These are phyloP conservation scores for Penicillium sp. DNA, from an alignment of 2,329 filamentous ascomycete species.

Conservation along the genomic window DNA sequence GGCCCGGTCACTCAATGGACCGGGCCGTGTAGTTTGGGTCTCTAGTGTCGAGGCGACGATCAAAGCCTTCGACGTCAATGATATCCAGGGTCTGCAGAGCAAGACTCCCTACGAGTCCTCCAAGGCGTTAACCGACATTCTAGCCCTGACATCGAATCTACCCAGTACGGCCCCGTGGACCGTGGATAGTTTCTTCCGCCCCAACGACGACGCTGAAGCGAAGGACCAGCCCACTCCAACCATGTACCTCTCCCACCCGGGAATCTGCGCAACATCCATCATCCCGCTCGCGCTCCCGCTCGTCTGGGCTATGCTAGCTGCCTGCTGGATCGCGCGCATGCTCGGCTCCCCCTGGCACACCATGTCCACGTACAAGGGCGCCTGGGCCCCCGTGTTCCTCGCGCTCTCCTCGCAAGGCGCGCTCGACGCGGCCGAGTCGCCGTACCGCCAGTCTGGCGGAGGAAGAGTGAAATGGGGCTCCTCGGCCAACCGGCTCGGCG, in stretches of 20 bases:
- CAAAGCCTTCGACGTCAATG: slow-evolving; percentile 62
- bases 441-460: slow-evolving; percentile 60
- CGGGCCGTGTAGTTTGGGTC: slow-evolving; percentile 80
- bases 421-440: slow-evolving; percentile 40
- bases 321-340: slow-evolving; percentile 72
- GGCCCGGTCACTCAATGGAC: slow-evolving; percentile 39
- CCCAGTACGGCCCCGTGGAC: slow-evolving; percentile 61
- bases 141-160: slow-evolving; percentile 72
- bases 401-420: slow-evolving; percentile 63
- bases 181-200: slow-evolving; percentile 55
- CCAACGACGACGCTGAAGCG: slow-evolving; percentile 21
- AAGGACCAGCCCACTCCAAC: slow-evolving; percentile 44
- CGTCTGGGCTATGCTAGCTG: slow-evolving; percentile 66
- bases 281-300: slow-evolving; percentile 73
- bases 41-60: slow-evolving; percentile 73
- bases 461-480: slow-evolving; percentile 82
- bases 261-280: slow-evolving; percentile 80
- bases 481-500: slow-evolving; percentile 61
- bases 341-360: slow-evolving; percentile 88
- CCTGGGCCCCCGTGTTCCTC: slow-evolving; percentile 75
- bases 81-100: slow-evolving; percentile 73
- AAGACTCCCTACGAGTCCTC: slow-evolving; percentile 75
- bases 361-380: slow-evolving; percentile 73
- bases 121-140: slow-evolving; percentile 83
- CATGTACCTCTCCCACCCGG: slow-evolving; percentile 82